Base-by-base conservation (phyloP, 768 basidiomycete genomes). In the Agaricus sinodeliciosus region DNA sequence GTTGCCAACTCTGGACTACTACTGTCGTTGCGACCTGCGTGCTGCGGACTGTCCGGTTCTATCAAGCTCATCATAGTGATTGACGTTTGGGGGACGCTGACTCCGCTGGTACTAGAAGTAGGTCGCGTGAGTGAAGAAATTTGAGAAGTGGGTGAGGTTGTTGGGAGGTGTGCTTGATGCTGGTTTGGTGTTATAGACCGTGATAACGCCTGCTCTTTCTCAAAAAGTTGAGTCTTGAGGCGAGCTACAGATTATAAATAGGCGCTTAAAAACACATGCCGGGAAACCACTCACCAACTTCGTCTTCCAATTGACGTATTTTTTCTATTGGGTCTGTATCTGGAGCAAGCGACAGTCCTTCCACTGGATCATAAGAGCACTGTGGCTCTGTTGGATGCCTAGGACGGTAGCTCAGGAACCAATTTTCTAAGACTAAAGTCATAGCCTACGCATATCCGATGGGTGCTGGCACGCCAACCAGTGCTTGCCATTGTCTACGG, bases 371-470 rank as follows among this genome's bases (percentile, higher is more conserved):
- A 64, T 93, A 93, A 9, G 80, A 80, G 60, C 90, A 93, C 61
- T 86, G 84, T 7, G 90, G 90, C 65, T 90, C 88, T 9, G 79
- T 72, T n/a, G 90, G 90, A 67, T 93, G 90, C 19, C 88, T 90
- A 59, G 18, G 56, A 45, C 28, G 16, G 50, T 54, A 46, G 48
- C 37, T 55, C 57, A 60, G 52, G 46, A 47, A 43, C 27, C 18
- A 25, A 26, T 16, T 50, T 19, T 16, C 51, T n/a, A 49, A 39
- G 41, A 48, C 48, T 55, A 8, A 19, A 16, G 34, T 34, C 19
- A 54, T 53, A 26, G 41, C 57, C 70, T 62, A 90, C 89, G 84
- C 83, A 70, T 90, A 92, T 60, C 90, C 90, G 25, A 85, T 79
- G 44, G 90, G 90, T 7, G 90, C 85, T 7, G 90, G 90, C 28